phyloP scores from a whole-genome alignment of 2,329 filamentous ascomycete species.

The Paraphoma sp. region DNA sequence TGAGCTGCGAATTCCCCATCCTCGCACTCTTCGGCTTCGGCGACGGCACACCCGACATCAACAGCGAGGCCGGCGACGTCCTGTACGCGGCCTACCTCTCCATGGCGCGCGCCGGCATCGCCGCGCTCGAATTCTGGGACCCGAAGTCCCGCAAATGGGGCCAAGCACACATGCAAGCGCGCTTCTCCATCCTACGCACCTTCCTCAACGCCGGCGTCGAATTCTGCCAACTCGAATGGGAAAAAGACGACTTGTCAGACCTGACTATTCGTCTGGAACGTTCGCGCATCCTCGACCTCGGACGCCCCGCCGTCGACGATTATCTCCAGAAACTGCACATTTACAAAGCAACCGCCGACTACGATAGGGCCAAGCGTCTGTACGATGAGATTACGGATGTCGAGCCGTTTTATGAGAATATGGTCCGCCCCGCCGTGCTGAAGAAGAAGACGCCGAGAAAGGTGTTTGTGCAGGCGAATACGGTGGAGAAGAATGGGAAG shows the following conservation, averaged over 20 bases:
- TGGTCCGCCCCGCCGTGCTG: conserved; percentile 77
- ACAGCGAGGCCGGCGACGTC: conserved; percentile 81
- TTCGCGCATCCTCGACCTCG: conserved; percentile 82
- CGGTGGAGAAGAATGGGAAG: conserved; percentile 62
- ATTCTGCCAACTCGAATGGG: conserved; percentile 83
- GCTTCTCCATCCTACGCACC: conserved; percentile 84
- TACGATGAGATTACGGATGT: conserved; percentile 86
- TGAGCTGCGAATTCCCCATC: conserved; percentile 87
- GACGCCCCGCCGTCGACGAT: conserved; percentile 80
- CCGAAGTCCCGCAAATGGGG: conserved; percentile 91
- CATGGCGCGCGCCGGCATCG: conserved; percentile 93
- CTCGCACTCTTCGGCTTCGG: conserved; percentile 92
- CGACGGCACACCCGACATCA: conserved; percentile 74
- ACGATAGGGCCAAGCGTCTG: conserved; percentile 76
- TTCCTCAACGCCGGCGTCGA: conserved; percentile 86
- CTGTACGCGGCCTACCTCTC: conserved; percentile 87
- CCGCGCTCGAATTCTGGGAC: conserved; percentile 92
- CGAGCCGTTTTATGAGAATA: conserved; percentile 82
- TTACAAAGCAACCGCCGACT: conserved; percentile 89
- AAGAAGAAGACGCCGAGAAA: conserved; percentile 82
- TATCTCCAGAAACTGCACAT: conserved; percentile 92
- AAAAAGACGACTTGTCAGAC: conserved; percentile 77
- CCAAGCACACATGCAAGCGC: conserved; percentile 84
- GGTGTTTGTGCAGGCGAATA: conserved; percentile 95
- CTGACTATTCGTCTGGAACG: conserved; percentile 84